phyloP scores from a whole-genome alignment of 768 basidiomycete genomes.

The Tylopilus rubrobrunneus region DNA sequence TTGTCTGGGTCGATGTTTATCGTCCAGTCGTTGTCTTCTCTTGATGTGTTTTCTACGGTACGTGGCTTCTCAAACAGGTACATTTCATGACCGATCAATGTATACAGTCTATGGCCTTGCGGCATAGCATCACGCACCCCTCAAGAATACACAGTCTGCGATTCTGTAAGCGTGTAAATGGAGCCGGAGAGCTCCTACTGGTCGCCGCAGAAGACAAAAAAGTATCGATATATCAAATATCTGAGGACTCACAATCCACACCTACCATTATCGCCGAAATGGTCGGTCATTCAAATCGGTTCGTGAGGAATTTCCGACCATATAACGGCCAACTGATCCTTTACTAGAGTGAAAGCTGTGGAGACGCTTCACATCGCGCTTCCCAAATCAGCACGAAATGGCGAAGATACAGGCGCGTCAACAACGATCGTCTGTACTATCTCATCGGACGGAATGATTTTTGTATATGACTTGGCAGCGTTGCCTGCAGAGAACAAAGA shows the following conservation, averaged over 20 bases:
- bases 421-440: constrained; percentile 71
- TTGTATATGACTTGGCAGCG: constrained; percentile 65
- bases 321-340: background rate
- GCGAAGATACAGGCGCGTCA: constrained; percentile 25
- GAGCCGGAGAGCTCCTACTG: constrained; percentile 65
- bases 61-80: background rate
- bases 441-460: constrained; percentile 88
- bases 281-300: constrained; percentile 87
- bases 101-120: constrained; percentile 69
- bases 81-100: background rate
- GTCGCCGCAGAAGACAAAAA: constrained; percentile 91
- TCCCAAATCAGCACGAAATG: constrained; percentile 30
- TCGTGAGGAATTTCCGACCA: background rate
- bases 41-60: constrained; percentile 85
- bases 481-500: constrained; percentile 35
- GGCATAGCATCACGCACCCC: constrained; percentile 70
- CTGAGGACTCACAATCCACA: constrained; percentile 37
- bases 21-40: constrained; percentile 68
- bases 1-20: constrained; percentile 71
- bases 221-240: constrained; percentile 69
- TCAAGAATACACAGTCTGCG: constrained; percentile 82
- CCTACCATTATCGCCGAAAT: constrained; percentile 68
- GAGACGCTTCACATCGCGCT: constrained; percentile 62
- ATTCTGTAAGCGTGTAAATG: constrained; percentile 62
- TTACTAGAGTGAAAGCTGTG: constrained; percentile 72